phyloP scores from a whole-genome alignment of 2,329 filamentous ascomycete species.

The Pseudogymnoascus sp. region DNA sequence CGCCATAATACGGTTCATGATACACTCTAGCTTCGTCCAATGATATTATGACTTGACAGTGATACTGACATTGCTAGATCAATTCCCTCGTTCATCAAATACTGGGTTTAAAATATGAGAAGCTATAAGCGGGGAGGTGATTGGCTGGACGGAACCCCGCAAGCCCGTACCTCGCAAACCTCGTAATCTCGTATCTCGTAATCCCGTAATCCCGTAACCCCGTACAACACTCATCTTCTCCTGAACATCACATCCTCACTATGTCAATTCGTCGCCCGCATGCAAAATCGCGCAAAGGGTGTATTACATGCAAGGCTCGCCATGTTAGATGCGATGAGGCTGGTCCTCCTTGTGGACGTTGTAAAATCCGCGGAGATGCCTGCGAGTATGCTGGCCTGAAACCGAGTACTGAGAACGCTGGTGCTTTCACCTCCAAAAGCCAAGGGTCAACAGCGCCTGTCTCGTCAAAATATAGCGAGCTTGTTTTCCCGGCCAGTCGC shows the following conservation, averaged over 20 bases:
- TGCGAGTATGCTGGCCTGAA: constrained; percentile 4
- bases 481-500: neutral
- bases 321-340: constrained; percentile 30
- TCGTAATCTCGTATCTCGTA: neutral
- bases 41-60: neutral
- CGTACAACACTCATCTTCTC: neutral
- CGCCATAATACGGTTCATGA: neutral
- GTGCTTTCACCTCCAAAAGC: neutral
- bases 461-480: neutral
- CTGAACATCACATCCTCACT: neutral
- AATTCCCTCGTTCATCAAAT: neutral
- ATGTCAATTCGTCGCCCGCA: constrained; percentile 10
- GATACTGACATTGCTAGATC: neutral
- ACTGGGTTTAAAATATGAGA: neutral
- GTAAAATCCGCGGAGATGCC: constrained; percentile 17
- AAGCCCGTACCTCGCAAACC: neutral
- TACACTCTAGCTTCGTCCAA: neutral
- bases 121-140: neutral
- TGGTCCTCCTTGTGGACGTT: constrained; percentile 26
- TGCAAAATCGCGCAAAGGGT: constrained; percentile 7
- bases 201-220: neutral
- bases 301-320: constrained; percentile 23
- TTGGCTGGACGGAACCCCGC: neutral
- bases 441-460: neutral
- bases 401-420: neutral